Percentiles rank a stretch among this genome's conserved stretches.
Conservation (phyloP, 202 grass and related monocot species). For the Schoenoplectus triqueter region DNA sequence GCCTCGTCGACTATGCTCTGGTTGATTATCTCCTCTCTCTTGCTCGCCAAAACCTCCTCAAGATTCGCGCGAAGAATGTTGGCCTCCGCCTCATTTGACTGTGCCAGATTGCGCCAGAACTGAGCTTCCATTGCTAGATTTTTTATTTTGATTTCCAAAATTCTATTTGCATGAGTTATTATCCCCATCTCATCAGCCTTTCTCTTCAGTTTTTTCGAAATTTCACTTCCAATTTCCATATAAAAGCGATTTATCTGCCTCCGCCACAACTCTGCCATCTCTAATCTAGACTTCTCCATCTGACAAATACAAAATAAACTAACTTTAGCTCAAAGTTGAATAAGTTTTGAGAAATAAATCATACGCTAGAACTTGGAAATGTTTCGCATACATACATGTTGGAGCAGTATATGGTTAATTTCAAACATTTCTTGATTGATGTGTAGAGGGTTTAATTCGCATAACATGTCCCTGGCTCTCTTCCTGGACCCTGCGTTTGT, state of each 20-base stretch:
- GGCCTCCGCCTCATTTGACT: slow-evolving; percentile 54
- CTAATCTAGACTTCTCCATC: slow-evolving; percentile 53
- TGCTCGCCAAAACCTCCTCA: slow-evolving; percentile 48
- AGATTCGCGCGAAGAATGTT: slow-evolving; percentile 56
- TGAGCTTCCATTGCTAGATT: slow-evolving; percentile 53
- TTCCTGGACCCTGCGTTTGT: slow-evolving; percentile 27
- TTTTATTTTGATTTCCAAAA: slow-evolving; percentile 53
- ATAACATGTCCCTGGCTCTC: background rate
- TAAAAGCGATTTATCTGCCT: slow-evolving; percentile 43
- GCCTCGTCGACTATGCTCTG: slow-evolving; percentile 37
- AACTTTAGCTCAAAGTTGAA: background rate
- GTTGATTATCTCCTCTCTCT: background rate
- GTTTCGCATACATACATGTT: slow-evolving; percentile 51
- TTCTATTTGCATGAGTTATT: slow-evolving; percentile 53
- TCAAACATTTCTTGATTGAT: slow-evolving; percentile 60
- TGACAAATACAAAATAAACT: slow-evolving; percentile 30
- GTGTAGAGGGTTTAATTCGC: slow-evolving; percentile 22
- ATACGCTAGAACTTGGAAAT: background rate
- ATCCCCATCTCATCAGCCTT: slow-evolving; percentile 61
- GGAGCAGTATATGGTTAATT: slow-evolving; percentile 57
- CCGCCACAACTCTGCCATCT: slow-evolving; percentile 53
- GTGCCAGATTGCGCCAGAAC: slow-evolving; percentile 70
- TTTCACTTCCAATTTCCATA: slow-evolving; percentile 43
- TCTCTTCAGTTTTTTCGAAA: slow-evolving; percentile 51
- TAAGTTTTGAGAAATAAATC: background rate